These are phyloP conservation scores for Polytolypa hystricis DNA, from an alignment of 2,329 filamentous ascomycete genomes.

Conservation along the genomic window DNA sequence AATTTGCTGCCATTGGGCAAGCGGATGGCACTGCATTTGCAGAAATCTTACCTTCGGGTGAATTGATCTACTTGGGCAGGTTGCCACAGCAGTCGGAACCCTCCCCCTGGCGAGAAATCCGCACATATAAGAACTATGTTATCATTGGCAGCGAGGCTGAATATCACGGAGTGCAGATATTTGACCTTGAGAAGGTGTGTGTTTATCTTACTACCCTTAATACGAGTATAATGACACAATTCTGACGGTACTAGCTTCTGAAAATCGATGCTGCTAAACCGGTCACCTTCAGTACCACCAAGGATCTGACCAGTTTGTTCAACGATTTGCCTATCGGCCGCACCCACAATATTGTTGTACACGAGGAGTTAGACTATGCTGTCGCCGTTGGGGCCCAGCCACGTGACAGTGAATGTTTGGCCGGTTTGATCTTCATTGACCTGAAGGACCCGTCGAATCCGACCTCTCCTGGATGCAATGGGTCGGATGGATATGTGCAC, in stretches of 20 bases:
- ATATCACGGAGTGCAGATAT: neutral
- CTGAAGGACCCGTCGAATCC: conserved; percentile 1
- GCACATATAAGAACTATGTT: conserved; percentile 1
- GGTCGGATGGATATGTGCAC: neutral
- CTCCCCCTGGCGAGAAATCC: neutral
- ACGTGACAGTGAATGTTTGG: neutral
- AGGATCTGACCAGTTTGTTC: neutral
- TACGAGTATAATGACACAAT: neutral
- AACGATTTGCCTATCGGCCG: neutral
- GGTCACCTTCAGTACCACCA: neutral
- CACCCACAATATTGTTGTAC: neutral
- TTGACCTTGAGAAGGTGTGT: neutral
- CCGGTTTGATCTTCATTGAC: conserved; percentile 1
- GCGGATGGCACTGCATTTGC: neutral
- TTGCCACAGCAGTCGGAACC: neutral
- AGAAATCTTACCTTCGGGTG: neutral
- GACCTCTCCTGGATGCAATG: neutral
- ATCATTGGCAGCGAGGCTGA: conserved; percentile 1
- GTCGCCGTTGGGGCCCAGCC: neutral
- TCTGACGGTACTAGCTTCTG: neutral
- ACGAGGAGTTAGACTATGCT: neutral
- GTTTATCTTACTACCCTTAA: neutral
- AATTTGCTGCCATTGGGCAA: neutral
- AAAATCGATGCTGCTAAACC: neutral
- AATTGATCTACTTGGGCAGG: neutral